These are phyloP conservation scores for Nothophaeocryptopus gaeumannii DNA, from an alignment of 2,329 filamentous ascomycete species.

Conservation along the genomic window DNA sequence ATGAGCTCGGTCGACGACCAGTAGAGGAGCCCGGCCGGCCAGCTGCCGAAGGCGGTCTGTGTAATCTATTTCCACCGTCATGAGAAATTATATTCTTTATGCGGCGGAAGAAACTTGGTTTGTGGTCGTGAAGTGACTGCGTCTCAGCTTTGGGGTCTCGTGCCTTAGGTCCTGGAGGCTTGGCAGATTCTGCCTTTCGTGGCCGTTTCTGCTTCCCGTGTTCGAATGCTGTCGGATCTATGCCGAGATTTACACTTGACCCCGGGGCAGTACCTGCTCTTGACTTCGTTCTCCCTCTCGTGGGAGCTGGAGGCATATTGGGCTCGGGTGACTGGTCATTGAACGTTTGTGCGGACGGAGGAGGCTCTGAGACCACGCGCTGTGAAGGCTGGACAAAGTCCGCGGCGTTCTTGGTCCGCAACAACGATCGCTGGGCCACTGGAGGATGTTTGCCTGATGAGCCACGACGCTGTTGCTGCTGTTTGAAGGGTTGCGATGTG, in stretches of 20 bases:
- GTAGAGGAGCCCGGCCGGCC: background rate
- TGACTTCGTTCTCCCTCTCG: constrained; percentile 9
- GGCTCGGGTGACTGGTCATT: constrained; percentile 5
- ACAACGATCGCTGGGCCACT: constrained; percentile 22
- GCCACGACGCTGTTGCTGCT: constrained; percentile 11
- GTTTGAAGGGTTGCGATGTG: constrained; percentile 22
- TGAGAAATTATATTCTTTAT: constrained; percentile 12
- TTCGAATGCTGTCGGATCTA: constrained; percentile 14
- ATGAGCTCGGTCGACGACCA: too few relatives aligned
- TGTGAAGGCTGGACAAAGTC: constrained; percentile 17
- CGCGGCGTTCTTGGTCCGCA: constrained; percentile 25
- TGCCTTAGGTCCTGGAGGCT: too few relatives aligned
- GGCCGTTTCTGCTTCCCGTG: too few relatives aligned
- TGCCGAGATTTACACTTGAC: constrained; percentile 16
- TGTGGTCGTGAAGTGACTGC: background rate
- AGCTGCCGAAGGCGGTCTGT: background rate
- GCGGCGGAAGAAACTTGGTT: constrained; percentile 13
- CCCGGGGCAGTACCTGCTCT: constrained; percentile 2
- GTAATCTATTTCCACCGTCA: background rate
- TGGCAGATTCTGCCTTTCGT: too few relatives aligned
- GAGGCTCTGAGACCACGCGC: constrained; percentile 4
- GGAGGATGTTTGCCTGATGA: constrained; percentile 19
- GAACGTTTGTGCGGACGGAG: background rate
- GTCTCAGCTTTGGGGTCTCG: too few relatives aligned
- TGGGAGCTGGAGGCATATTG: constrained; percentile 3